phyloP scores from a whole-genome alignment of 129 eudicot species.

The Flaveria ramosissima region DNA sequence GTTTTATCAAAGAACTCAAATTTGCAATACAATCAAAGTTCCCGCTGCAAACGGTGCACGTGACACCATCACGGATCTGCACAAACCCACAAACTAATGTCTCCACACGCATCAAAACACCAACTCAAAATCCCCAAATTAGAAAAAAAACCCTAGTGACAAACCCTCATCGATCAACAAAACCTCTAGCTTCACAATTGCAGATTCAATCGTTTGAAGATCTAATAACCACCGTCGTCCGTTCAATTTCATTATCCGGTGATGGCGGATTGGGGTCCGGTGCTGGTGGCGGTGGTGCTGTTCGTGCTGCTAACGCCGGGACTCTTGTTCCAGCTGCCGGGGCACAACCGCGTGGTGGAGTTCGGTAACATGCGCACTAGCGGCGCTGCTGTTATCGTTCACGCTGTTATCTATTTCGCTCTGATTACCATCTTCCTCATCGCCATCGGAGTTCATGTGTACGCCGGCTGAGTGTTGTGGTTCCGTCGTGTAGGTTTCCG shows the following conservation, averaged over 20 bases:
- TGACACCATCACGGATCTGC: conserved; percentile 27
- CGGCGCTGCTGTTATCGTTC: conserved; percentile 51
- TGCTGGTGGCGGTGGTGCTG: conserved; percentile 48
- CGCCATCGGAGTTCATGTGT: conserved; percentile 60
- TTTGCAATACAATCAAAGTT: conserved; percentile 2
- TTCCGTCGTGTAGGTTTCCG: background rate
- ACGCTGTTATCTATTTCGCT: conserved; percentile 54
- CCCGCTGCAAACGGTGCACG: conserved; percentile 23
- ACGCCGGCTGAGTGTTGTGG: conserved; percentile 23
- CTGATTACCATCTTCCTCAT: conserved; percentile 54
- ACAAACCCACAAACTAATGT: conserved; percentile 23
- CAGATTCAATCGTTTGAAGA: background rate
- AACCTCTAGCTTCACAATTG: background rate
- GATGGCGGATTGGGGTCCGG: conserved; percentile 63
- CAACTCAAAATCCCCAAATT: conserved; percentile 12
- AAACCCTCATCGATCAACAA: conserved; percentile 20
- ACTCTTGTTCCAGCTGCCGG: conserved; percentile 60
- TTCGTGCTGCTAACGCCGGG: conserved; percentile 61
- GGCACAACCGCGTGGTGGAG: conserved; percentile 45
- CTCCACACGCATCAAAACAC: background rate
- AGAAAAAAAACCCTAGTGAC: conserved; percentile 12
- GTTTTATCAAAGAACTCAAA: background rate
- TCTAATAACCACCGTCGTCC: background rate
- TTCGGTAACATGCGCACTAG: conserved; percentile 62
- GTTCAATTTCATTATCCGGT: background rate